These are phyloP conservation scores for Sporisorium graminicola DNA, from an alignment of 1,284 basidiomycete species.

Conservation along the genomic window DNA sequence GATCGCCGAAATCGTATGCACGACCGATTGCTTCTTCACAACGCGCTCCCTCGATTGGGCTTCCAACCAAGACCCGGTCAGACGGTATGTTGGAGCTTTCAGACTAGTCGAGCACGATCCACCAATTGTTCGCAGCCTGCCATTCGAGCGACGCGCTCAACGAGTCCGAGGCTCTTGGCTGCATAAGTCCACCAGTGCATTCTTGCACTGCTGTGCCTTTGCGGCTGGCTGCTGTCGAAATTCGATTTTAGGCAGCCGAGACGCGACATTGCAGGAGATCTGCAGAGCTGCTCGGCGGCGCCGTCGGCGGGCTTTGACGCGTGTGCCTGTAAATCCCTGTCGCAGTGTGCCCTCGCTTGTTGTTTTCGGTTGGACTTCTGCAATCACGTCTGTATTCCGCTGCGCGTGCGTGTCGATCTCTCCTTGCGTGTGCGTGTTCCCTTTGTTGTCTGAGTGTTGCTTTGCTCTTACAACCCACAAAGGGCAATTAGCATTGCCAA, in stretches of 20 bases:
- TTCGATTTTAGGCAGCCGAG: neutral
- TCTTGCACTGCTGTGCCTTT: neutral
- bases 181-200: neutral
- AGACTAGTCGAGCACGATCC: too few relatives aligned
- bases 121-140: neutral
- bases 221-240: constrained; percentile 1
- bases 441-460: constrained; percentile 23
- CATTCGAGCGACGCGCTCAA: neutral
- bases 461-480: constrained; percentile 5
- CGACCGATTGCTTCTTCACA: too few relatives aligned
- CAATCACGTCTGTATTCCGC: neutral
- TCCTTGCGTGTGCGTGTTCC: neutral
- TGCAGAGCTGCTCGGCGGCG: neutral
- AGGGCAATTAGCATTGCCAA: neutral
- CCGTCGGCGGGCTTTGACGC: too few relatives aligned
- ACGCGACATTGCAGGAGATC: constrained; percentile 1
- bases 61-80: neutral
- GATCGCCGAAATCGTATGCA: constrained; percentile 3
- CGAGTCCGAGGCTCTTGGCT: neutral
- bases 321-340: neutral
- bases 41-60: neutral
- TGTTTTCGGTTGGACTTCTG: constrained; percentile 7
- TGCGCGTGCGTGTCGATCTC: constrained; percentile 4
- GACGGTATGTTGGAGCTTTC: neutral
- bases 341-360: neutral